These are phyloP conservation scores for Debaryomycetaceae sp. DNA, from an alignment of 1,139 yeast genomes.

Conservation along the genomic window DNA sequence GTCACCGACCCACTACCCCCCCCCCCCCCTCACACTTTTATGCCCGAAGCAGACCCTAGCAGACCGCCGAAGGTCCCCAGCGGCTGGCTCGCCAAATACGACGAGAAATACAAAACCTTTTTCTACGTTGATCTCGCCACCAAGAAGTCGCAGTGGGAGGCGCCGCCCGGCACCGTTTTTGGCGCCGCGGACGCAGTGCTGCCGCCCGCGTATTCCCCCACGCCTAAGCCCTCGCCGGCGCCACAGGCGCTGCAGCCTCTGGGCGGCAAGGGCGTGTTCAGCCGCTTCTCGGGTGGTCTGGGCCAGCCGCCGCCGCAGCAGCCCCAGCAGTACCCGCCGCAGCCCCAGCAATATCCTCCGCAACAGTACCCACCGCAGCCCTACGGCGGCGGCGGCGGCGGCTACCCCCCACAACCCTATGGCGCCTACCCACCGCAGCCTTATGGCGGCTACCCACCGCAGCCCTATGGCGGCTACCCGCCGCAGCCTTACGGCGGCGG, in stretches of 20 bases:
- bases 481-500: constrained; percentile 10
- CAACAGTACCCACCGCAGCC: constrained; percentile 12
- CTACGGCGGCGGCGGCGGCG: constrained; percentile 13
- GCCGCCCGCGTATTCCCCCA: constrained; percentile 34
- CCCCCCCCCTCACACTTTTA: too few relatives aligned
- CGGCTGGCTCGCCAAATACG: constrained; percentile 89
- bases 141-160: constrained; percentile 89
- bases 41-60: constrained; percentile 24
- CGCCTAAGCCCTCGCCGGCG: constrained; percentile 16
- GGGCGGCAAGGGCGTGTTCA: constrained; percentile 9
- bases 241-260: constrained; percentile 10
- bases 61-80: constrained; percentile 55
- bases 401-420: constrained; percentile 12
- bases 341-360: constrained; percentile 6
- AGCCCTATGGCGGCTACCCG: constrained; percentile 14
- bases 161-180: constrained; percentile 60
- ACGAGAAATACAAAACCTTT: constrained; percentile 73
- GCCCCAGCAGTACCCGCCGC: constrained; percentile 14
- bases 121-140: constrained; percentile 69
- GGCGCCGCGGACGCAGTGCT: constrained; percentile 22
- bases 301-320: constrained; percentile 15
- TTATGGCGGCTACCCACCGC: constrained; percentile 19
- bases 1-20: too few relatives aligned
- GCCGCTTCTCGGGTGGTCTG: constrained; percentile 12
- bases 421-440: constrained; percentile 16